These are phyloP conservation scores for Trametes versicolor DNA, from an alignment of 1,284 basidiomycete genomes.

Conservation along the genomic window DNA sequence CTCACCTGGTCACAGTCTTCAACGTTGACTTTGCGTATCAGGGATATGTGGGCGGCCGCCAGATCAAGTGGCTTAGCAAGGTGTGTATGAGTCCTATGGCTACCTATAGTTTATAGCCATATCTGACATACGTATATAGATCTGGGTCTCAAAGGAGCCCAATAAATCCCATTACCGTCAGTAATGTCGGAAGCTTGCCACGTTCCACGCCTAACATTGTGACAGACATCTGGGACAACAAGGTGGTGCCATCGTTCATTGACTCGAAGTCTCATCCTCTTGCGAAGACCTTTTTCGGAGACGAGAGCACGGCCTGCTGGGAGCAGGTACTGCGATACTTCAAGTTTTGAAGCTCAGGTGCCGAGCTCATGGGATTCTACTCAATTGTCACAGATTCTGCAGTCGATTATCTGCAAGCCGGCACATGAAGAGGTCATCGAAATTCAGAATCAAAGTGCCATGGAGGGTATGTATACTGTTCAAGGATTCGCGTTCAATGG, in stretches of 20 bases:
- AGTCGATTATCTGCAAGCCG: constrained; percentile 39
- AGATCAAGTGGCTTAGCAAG: constrained; percentile 41
- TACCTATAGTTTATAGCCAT: not conserved
- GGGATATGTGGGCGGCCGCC: constrained; percentile 41
- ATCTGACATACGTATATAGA: constrained; percentile 5
- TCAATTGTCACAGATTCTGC: constrained; percentile 26
- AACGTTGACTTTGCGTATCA: constrained; percentile 1
- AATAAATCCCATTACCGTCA: constrained; percentile 38
- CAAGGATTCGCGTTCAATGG: constrained; percentile 39
- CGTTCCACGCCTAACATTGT: not conserved
- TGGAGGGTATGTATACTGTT: constrained; percentile 29
- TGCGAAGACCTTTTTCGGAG: constrained; percentile 32
- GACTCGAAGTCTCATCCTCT: constrained; percentile 35
- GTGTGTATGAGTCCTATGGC: constrained; percentile 12
- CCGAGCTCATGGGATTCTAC: not conserved
- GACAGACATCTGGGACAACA: constrained; percentile 39
- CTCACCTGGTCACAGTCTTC: too few species aligned
- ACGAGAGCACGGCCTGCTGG: constrained; percentile 37
- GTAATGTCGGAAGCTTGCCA: not conserved
- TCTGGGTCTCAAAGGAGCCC: constrained; percentile 35
- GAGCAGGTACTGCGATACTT: constrained; percentile 28
- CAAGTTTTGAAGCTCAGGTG: not conserved
- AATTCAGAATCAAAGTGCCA: constrained; percentile 7
- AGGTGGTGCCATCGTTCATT: constrained; percentile 39
- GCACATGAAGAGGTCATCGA: constrained; percentile 33